Evolutionary conservation across 2,329 filamentous ascomycete genomes (phyloP).

Genomic region (Colletotrichum cordylinicola): DNA sequence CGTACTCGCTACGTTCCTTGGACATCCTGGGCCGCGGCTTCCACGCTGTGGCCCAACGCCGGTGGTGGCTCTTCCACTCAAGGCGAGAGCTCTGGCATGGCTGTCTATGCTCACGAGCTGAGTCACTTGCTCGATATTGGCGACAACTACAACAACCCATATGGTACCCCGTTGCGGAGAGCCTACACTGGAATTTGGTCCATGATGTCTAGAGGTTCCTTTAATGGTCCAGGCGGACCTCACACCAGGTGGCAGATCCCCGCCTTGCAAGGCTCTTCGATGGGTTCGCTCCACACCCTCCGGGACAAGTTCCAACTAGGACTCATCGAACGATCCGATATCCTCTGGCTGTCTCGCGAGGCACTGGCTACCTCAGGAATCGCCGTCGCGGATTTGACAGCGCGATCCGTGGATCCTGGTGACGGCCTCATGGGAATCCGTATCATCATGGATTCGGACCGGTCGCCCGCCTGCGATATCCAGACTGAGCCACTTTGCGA

Average conservation of each 20-base stretch:
- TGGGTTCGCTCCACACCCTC: constrained; percentile 58
- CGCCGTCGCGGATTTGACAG: constrained; percentile 47
- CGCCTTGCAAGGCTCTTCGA: constrained; percentile 49
- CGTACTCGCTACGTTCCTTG: constrained; percentile 57
- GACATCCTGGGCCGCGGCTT: constrained; percentile 58
- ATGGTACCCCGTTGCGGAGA: constrained; percentile 47
- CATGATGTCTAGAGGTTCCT: constrained; percentile 57
- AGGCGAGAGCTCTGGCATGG: constrained; percentile 58
- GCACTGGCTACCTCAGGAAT: constrained; percentile 49
- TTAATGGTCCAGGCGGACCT: constrained; percentile 59
- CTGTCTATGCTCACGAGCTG: constrained; percentile 58
- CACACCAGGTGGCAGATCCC: constrained; percentile 60
- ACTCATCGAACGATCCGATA: constrained; percentile 45
- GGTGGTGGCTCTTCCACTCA: constrained; percentile 58
- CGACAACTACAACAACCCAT: constrained; percentile 63
- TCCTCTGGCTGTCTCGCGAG: constrained; percentile 50
- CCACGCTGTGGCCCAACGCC: constrained; percentile 59
- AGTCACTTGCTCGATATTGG: constrained; percentile 56
- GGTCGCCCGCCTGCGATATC: constrained; percentile 48
- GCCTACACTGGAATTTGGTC: constrained; percentile 57
- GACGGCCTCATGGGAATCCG: constrained; percentile 50
- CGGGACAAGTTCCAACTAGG: constrained; percentile 59
- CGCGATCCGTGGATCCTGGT: constrained; percentile 49
- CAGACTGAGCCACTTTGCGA: constrained; percentile 53
- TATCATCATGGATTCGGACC: constrained; percentile 49